phyloP scores from a whole-genome alignment of 768 basidiomycete species.

The Tricholoma sp. region DNA sequence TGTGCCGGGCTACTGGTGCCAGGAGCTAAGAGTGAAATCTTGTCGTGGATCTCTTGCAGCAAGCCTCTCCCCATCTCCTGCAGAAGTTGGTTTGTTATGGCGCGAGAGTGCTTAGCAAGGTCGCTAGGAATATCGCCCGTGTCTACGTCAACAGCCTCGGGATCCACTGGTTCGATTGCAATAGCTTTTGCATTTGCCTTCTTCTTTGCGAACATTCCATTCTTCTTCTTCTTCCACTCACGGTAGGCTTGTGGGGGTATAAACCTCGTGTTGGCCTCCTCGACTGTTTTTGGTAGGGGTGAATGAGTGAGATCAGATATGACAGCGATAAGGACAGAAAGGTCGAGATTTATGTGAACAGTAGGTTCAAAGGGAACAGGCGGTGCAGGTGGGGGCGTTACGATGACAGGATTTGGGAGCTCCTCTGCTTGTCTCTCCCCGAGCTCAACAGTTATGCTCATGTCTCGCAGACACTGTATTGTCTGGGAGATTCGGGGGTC shows the following conservation, averaged over 20 bases:
- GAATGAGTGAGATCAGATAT: slow-evolving; percentile 80
- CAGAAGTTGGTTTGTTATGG: slow-evolving; percentile 64
- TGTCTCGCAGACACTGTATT: slow-evolving; percentile 43
- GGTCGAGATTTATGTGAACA: slow-evolving; percentile 67
- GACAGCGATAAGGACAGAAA: slow-evolving; percentile 81
- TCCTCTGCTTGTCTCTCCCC: slow-evolving; percentile 44
- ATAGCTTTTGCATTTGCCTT: slow-evolving; percentile 3
- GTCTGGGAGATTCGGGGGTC: slow-evolving; percentile 63
- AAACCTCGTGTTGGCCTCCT: slow-evolving; percentile 62
- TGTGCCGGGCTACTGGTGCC: slow-evolving; percentile 11
- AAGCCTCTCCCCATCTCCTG: slow-evolving; percentile 68
- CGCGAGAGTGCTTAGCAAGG: slow-evolving; percentile 56
- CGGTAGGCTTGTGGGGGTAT: slow-evolving; percentile 52
- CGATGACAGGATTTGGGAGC: slow-evolving; percentile 11
- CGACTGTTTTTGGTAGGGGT: slow-evolving; percentile 48
- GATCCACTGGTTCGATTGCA: slow-evolving; percentile 7
- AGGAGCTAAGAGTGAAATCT: slow-evolving; percentile 22
- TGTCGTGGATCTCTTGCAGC: slow-evolving; percentile 57
- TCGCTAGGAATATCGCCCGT: slow-evolving; percentile 29
- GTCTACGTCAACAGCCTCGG: slow-evolving; percentile 19
- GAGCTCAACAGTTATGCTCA: slow-evolving; percentile 65
- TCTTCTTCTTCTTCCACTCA: slow-evolving; percentile 50
- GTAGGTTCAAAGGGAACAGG: slow-evolving; percentile 41
- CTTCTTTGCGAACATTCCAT: slow-evolving; percentile 16
- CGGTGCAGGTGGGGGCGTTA: slow-evolving; percentile 7